Base-by-base conservation (phyloP, 1,284 basidiomycete genomes). In the Polyporus tsugae region DNA sequence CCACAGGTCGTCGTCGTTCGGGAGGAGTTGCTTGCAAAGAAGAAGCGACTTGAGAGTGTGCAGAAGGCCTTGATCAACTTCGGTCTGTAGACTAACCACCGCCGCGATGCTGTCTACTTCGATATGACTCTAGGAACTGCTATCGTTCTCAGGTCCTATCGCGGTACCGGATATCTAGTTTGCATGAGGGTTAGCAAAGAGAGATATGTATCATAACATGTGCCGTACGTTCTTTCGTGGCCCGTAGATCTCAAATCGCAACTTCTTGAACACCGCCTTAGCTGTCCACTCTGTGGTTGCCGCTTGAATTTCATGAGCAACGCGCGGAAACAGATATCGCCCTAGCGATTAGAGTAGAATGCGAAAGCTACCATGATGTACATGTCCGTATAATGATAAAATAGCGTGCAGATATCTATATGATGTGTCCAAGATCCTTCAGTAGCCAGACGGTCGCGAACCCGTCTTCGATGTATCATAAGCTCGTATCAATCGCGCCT, bases 381-480 rank as follows among this genome's bases (percentile, higher is more conserved):
- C 77, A 78, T 73, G 76, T 78, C 77, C 76, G 58, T 74, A 74
- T 75, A 73, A 75, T 74, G 71, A 75, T 73, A 77, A 67, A 64
- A 61, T 62, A 70, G 64, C 64, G 65, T 55, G 67, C 64, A 66
- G 42, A 63, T 65, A 55, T 64, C 63, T 69, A 52, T 22, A 11
- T 52, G 64, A 42, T 49, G n/a, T 49, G 15, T 10, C 25, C 63
- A 46, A 46, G n/a, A n/a, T 29, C 64, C 7, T 22, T 76, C 76
- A 93, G 78, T 93, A 93, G 59, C 93, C 93, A 63, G 90, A 86
- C 6, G 93, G 93, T 74, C 89, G 85, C 63, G 86, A 85, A 74
- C 87, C 81, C 66, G 89, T 86, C 75, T 92, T 89, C 57, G 92
- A 94, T 46, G 95, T 97, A 80, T 97, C 95, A 78, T 97, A 97